Evolutionary conservation across 495 filamentous ascomycete species (phyloP).

Genomic region (Penicillium dipodomyicola): DNA sequence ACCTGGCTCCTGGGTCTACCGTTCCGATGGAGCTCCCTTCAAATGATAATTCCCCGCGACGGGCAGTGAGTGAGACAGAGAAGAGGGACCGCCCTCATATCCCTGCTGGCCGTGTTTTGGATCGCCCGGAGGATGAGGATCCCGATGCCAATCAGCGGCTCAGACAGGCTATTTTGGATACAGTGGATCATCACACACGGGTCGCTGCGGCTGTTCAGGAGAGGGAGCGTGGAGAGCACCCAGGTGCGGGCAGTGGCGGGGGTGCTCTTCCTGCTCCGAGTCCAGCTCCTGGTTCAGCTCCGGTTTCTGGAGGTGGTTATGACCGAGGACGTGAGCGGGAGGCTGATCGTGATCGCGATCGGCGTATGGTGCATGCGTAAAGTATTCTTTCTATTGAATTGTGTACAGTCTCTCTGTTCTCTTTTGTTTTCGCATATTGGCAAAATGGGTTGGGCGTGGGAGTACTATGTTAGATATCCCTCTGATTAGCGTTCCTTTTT

Average conservation of each 20-base stretch:
- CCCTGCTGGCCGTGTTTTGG: slow-evolving; percentile 13
- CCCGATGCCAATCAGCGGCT: slow-evolving; percentile 46
- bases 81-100: slow-evolving; percentile 20
- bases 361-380: slow-evolving; percentile 22
- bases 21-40: slow-evolving; percentile 15
- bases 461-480: slow-evolving; percentile 20
- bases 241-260: not conserved
- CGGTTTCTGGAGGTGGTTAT: not conserved
- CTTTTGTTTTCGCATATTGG: slow-evolving; percentile 18
- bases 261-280: not conserved
- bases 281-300: not conserved
- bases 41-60: slow-evolving; percentile 35
- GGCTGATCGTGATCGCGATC: slow-evolving; percentile 32
- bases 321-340: slow-evolving; percentile 19
- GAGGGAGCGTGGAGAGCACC: slow-evolving; percentile 21
- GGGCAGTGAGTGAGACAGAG: slow-evolving; percentile 45
- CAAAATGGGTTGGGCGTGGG: slow-evolving; percentile 12
- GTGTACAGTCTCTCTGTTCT: slow-evolving; percentile 1
- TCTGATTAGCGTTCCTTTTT: slow-evolving; percentile 3
- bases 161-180: slow-evolving; percentile 49
- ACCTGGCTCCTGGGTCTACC: slow-evolving; percentile 13
- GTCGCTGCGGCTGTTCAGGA: slow-evolving; percentile 37
- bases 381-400: slow-evolving; percentile 4
- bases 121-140: slow-evolving; percentile 38
- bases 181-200: slow-evolving; percentile 43